Conservation (phyloP, 2,329 filamentous ascomycete genomes). For the Cordyceps pruinosa region DNA sequence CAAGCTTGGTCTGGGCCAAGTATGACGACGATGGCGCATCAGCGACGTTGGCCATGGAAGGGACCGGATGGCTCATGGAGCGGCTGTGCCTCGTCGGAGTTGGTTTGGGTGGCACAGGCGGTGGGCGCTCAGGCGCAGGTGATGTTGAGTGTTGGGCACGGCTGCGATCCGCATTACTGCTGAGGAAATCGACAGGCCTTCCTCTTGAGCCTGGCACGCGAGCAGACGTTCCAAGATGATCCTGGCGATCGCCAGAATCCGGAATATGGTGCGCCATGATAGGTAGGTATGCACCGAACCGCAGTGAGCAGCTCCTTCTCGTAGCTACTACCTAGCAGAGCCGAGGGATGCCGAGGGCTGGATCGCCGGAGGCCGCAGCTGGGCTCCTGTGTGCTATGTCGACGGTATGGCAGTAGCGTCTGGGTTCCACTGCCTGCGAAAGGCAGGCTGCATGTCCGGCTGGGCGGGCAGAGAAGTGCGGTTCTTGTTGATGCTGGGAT, state of each 20-base stretch:
- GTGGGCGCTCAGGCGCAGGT: background rate
- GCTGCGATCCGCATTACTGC: conserved; percentile 2
- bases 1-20: conserved; percentile 25
- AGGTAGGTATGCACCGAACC: background rate
- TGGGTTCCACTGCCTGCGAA: background rate
- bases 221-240: background rate
- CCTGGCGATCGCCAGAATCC: conserved; percentile 1
- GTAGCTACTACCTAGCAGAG: too few species aligned
- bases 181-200: background rate
- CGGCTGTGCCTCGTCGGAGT: conserved; percentile 31
- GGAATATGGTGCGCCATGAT: conserved; percentile 8
- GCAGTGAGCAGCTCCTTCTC: conserved; percentile 1
- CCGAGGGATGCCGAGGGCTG: background rate
- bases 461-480: background rate
- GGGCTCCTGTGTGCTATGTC: background rate
- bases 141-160: background rate
- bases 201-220: background rate
- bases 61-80: conserved; percentile 76
- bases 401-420: background rate
- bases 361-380: background rate
- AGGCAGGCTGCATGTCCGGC: background rate
- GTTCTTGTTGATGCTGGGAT: background rate
- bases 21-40: conserved; percentile 17
- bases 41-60: conserved; percentile 55
- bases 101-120: conserved; percentile 3